Evolutionary conservation across 164 flowering plant genomes (phyloP).

Genomic region (Tetracentron sinense): DNA sequence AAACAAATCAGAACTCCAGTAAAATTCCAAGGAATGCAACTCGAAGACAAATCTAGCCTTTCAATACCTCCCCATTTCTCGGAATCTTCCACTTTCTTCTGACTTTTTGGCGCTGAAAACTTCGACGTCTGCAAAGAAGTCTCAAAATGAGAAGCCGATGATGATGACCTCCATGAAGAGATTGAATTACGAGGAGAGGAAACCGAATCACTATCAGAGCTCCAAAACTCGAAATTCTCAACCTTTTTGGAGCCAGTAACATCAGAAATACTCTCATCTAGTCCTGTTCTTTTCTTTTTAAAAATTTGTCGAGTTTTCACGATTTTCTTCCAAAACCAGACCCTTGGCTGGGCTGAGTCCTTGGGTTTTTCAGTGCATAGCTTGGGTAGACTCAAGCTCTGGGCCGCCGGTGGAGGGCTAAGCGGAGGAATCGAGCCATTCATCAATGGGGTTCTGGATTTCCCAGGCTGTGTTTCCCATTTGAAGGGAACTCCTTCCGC

Average conservation of each 20-base stretch:
- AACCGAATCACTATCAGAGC: conserved; percentile 23
- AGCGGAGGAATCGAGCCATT: conserved; percentile 35
- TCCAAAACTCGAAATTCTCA: conserved; percentile 15
- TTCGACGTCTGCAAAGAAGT: conserved; percentile 6
- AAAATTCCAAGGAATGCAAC: conserved; percentile 36
- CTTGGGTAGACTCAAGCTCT: conserved; percentile 24
- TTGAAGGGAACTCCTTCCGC: conserved; percentile 49
- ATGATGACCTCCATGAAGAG: conserved; percentile 17
- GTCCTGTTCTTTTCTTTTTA: conserved; percentile 5
- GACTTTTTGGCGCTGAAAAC: not conserved
- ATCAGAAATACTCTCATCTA: not conserved
- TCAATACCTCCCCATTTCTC: not conserved
- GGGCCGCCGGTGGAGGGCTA: conserved; percentile 46
- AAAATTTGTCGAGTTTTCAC: conserved; percentile 10
- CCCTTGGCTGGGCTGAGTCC: not conserved
- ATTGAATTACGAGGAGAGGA: conserved; percentile 9
- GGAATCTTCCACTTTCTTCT: conserved; percentile 7
- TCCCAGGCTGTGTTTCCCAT: conserved; percentile 65
- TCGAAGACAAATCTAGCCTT: conserved; percentile 1
- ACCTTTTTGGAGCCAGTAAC: not conserved
- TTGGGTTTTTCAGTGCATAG: conserved; percentile 17
- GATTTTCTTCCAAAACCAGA: conserved; percentile 32
- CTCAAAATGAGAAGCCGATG: conserved; percentile 17
- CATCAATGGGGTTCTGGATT: conserved; percentile 30
- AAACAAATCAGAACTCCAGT: conserved; percentile 9